These are phyloP conservation scores for Sophora flavescens DNA, from an alignment of 306 rosid species.

Conservation along the genomic window DNA sequence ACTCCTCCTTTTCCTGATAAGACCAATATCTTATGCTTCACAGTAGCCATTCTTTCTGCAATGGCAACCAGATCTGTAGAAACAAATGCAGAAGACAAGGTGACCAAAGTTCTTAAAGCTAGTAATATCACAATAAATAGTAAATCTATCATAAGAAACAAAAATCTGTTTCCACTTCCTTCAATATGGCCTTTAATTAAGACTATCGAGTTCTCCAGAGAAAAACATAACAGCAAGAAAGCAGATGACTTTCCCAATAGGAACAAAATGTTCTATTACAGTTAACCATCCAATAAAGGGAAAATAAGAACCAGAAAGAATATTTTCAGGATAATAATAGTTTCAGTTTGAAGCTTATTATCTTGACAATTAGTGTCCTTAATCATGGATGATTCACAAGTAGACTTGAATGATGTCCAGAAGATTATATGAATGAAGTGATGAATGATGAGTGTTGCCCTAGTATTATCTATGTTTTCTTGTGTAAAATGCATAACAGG, in stretches of 20 bases:
- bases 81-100: constrained; percentile 39
- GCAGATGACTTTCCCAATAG: not conserved
- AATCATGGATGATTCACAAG: not conserved
- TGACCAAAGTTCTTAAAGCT: not conserved
- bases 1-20: constrained; percentile 98
- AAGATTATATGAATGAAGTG: not conserved
- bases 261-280: constrained; percentile 11
- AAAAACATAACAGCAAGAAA: not conserved
- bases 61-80: constrained; percentile 79
- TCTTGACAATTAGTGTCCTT: not conserved
- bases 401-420: not conserved
- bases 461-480: not conserved
- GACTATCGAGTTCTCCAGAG: not conserved
- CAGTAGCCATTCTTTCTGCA: constrained; percentile 93
- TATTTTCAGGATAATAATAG: not conserved
- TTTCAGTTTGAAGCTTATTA: constrained; percentile 7
- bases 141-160: not conserved
- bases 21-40: constrained; percentile 89
- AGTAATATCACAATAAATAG: not conserved
- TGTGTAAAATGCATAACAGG: not conserved
- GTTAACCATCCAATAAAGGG: constrained; percentile 15
- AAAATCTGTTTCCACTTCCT: not conserved
- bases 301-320: not conserved
- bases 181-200: not conserved
- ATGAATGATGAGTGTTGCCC: not conserved